Evolutionary conservation across 1,284 basidiomycete genomes (phyloP).

Genomic region (Austroboletus olivaceoglutinosus): DNA sequence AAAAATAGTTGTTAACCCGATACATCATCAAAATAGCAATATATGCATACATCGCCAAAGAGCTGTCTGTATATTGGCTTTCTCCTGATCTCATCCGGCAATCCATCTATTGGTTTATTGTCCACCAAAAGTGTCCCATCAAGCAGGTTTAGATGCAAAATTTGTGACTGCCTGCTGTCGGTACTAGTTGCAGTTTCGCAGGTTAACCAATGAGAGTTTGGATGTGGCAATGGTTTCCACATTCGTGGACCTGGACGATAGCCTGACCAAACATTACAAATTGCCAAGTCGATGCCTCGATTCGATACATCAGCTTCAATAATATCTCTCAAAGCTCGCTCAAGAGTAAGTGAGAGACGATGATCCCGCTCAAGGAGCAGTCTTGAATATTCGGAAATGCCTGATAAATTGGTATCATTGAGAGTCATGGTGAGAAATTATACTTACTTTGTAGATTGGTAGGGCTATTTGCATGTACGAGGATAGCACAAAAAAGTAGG

Average conservation of each 20-base stretch:
- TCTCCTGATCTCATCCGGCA: slow-evolving; percentile 35
- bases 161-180: not conserved
- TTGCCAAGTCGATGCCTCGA: slow-evolving; percentile 34
- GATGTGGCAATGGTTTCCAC: not conserved
- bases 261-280: slow-evolving; percentile 35
- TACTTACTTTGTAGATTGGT: not conserved
- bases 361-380: slow-evolving; percentile 23
- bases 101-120: slow-evolving; percentile 39
- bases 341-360: slow-evolving; percentile 28
- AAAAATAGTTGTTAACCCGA: not conserved
- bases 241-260: not conserved
- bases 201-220: not conserved
- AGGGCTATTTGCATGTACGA: slow-evolving; percentile 10
- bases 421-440: not conserved
- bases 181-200: not conserved
- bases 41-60: slow-evolving; percentile 28
- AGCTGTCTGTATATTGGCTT: slow-evolving; percentile 37
- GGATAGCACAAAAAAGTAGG: slow-evolving; percentile 37
- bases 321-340: slow-evolving; percentile 12
- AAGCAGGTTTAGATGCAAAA: not conserved
- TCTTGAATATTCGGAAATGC: not conserved
- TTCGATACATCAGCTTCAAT: slow-evolving; percentile 3
- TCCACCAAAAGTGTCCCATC: not conserved
- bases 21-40: not conserved
- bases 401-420: not conserved